Base-by-base conservation (phyloP, 441 rosid genomes). In the Brassica hybrid region DNA sequence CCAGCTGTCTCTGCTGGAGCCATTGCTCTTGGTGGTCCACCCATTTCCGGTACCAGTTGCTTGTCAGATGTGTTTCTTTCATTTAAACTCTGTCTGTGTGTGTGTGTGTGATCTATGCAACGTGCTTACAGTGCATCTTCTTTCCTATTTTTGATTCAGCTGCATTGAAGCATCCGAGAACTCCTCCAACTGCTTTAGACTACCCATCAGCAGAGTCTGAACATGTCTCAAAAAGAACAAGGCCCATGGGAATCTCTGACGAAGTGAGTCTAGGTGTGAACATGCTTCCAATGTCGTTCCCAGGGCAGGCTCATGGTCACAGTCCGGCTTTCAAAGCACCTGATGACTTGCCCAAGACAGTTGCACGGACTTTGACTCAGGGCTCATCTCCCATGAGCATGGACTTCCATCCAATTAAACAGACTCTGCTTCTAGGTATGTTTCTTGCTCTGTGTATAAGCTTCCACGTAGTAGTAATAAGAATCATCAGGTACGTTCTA, bases 371-470 rank as follows among this genome's bases (percentile, higher is more conserved):
- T 74, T 56, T 93, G 77, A 91, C 86, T 80, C 96, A 91, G 81
- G 94, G 94, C 57, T 91, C 97, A 76, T 81, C 89, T 77, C 93
- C 93, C 17, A 88, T 86, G 93, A 93, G 96, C 94, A 93, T 93
- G 98, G 98, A 93, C 80, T 93, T 91, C 76, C 95, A 93, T 75
- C 97, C 98, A 72, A 60, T 85, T 75, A 88, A 88, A 77, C 97
- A 88, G 73, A 93, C 92, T 78, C 75, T 90, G 66, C 98, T 93
- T 76, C 82, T 93, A 84, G 98, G 98, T 93, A 14, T 75, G 78
- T 68, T 52, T 74, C 78, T 69, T 67, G 36, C 23, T 9, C 12
- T 13, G 2, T 36, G 61, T 45, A 34, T 74, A 57, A 60, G 74
- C 5, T 62, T n/a, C 27, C 65, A 25, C 70, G 65, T 62, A 43